Base-by-base conservation (phyloP, 192 early-diverging fungal species). In the Cladochytrium replicatum region DNA sequence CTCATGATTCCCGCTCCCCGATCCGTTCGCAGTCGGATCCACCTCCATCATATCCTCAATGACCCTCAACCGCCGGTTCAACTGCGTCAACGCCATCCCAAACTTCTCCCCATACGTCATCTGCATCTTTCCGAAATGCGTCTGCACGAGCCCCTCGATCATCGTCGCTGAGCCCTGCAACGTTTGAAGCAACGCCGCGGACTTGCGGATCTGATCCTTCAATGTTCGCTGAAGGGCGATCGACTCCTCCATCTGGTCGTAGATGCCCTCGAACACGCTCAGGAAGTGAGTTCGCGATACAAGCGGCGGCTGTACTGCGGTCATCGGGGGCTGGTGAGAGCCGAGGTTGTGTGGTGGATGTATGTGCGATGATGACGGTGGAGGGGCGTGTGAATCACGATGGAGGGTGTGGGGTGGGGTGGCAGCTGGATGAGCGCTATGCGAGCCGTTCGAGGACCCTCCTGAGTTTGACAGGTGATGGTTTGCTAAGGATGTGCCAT, bases 121-220 rank as follows among this genome's bases (percentile, higher is more conserved):
- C 48, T 88, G 81, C 64, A 85, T 72, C 43, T 87, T 84, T 31
- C 82, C 62, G 47, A 89, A 75, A 44, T 85, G 84, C 3, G 66
- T 63, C 21, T 78, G 64, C n/a, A 89, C 83, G 25, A 89, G 70
- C 13, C 75, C 77, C 61, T 89, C 86, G 30, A 89, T 83, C 78
- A 85, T 85, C 5, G 74, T 71, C 2, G 78, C 79, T n/a, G 66
- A 68, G 0, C 78, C 61, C 54, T 86, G 84, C 26, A 89, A 68
- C 2, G 84, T 85, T 46, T 86, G 82, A 23, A 89, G 70, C 24
- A 89, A 60, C 6, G 80, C 66, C 0, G 75, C 61, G 4, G 83
- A 80, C 42, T 77, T 73, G 19, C 87, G 66, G 43, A 89, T 75
- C 62, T 89, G 85, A 37, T 85, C 85, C 55, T 84, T 80, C 43